A percentile compares a stretch with the other conserved stretches of the same genome.
phyloP scores from a whole-genome alignment of 345 rosid species.

The Citrus unshiu region DNA sequence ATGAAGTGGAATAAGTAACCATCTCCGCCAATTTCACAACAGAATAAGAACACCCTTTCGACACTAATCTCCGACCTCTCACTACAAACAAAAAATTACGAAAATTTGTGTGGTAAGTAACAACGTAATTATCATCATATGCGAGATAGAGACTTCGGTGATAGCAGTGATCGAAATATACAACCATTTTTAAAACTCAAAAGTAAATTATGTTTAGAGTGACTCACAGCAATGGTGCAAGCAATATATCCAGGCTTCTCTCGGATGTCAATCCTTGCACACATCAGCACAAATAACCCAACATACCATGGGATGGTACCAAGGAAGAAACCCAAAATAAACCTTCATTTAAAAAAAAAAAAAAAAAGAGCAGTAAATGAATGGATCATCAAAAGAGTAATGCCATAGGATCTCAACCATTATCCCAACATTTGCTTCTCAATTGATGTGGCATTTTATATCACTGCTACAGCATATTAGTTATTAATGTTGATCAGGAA shows the following conservation, averaged over 20 bases:
- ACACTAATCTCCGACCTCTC: not conserved
- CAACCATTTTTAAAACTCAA: not conserved
- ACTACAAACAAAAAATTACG: not conserved
- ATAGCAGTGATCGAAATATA: not conserved
- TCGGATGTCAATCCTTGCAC: conserved; percentile 65
- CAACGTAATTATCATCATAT: not conserved
- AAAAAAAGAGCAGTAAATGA: no score
- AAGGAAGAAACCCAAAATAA: conserved; percentile 80
- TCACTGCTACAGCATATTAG: no score
- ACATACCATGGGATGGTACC: conserved; percentile 87
- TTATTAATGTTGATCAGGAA: no score
- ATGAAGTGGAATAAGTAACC: not conserved
- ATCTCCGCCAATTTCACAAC: not conserved
- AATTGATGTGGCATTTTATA: no score
- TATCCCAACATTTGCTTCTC: no score
- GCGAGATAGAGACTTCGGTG: not conserved
- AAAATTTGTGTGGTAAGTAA: not conserved
- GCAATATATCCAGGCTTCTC: conserved; percentile 96
- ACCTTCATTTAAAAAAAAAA: conserved; percentile 36
- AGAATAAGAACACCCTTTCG: not conserved
- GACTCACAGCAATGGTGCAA: conserved; percentile 76
- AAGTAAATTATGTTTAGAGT: not conserved
- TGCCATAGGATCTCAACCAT: no score
- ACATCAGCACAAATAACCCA: conserved; percentile 57
- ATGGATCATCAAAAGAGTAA: no score